Conservation (phyloP, 345 rosid species). For the Moricandia arvensis region DNA sequence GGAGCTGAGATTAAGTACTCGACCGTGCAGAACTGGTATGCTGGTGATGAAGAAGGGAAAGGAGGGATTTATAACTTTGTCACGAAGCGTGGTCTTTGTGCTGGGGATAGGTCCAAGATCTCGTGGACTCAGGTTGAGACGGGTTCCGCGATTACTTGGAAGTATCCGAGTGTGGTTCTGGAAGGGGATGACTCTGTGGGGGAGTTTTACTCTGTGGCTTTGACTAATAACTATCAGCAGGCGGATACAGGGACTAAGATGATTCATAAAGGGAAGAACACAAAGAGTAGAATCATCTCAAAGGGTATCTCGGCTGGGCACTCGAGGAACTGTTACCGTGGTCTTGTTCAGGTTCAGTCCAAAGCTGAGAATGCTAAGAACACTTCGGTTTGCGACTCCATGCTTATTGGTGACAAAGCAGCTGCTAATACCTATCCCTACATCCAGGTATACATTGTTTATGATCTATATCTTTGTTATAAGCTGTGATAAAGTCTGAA, state of each 20-base stretch:
- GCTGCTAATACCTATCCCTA: slow-evolving; percentile 98
- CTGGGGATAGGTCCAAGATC: slow-evolving; percentile 74
- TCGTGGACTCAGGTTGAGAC: slow-evolving; percentile 99
- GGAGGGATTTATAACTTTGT: slow-evolving; percentile 96
- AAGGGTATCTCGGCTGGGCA: slow-evolving; percentile 86
- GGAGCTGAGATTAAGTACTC: slow-evolving; percentile 92
- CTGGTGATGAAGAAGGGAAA: slow-evolving; percentile 82
- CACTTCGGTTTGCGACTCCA: slow-evolving; percentile 90
- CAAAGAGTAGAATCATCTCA: slow-evolving; percentile 83
- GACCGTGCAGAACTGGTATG: slow-evolving; percentile 94
- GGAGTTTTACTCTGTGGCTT: slow-evolving; percentile 89
- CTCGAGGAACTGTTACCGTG: slow-evolving; percentile 91
- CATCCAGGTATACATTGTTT: slow-evolving; percentile 57
- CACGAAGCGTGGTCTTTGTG: slow-evolving; percentile 90
- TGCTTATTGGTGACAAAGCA: slow-evolving; percentile 91
- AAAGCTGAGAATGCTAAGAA: slow-evolving; percentile 89
- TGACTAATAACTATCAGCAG: slow-evolving; percentile 86
- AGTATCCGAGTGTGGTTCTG: slow-evolving; percentile 87
- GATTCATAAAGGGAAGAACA: slow-evolving; percentile 94
- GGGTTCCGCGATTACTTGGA: slow-evolving; percentile 95
- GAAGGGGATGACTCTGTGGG: slow-evolving; percentile 90
- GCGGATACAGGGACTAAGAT: slow-evolving; percentile 97
- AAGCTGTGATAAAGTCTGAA: not conserved
- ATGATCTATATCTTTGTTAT: not conserved
- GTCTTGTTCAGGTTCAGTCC: slow-evolving; percentile 93